Evolutionary conservation across 257 asterid genomes (phyloP).

Genomic region (Capsicum chinense): DNA sequence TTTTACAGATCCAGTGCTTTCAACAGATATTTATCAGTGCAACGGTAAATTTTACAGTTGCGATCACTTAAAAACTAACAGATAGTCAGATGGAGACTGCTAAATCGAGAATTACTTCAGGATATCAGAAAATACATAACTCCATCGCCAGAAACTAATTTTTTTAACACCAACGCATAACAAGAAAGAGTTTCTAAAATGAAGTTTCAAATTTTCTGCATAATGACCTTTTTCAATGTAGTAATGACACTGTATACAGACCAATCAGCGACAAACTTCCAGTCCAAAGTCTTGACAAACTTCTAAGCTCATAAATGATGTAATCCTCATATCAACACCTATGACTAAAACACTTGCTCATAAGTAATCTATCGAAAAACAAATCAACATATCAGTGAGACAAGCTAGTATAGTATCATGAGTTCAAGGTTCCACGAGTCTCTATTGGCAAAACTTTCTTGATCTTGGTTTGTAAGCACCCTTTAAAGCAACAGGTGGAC

Average conservation of each 20-base stretch:
- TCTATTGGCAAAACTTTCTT: neutral
- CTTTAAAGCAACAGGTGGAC: neutral
- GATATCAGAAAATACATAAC: neutral
- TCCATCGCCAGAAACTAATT: neutral
- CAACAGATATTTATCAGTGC: conserved; percentile 82
- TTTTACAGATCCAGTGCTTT: conserved; percentile 32
- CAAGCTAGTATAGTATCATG: neutral
- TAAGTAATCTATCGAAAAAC: neutral
- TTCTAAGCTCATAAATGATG: conserved; percentile 5
- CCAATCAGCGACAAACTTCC: neutral
- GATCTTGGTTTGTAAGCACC: neutral
- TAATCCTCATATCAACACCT: neutral
- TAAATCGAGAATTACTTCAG: conserved; percentile 16
- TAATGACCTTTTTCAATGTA: neutral
- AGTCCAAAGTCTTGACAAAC: neutral
- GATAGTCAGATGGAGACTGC: neutral
- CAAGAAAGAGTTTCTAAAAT: neutral
- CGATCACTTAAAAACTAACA: neutral
- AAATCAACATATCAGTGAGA: neutral
- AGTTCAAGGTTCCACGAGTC: neutral
- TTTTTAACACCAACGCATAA: neutral
- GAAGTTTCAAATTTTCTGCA: neutral
- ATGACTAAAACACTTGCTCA: neutral
- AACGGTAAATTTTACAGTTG: conserved; percentile 20
- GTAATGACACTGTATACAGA: conserved; percentile 1